Evolutionary conservation across 805 yeast species (phyloP), one percentile per base, ranked within the genome.

Genomic region (Schwanniomyces pseudopolymorphus): DNA sequence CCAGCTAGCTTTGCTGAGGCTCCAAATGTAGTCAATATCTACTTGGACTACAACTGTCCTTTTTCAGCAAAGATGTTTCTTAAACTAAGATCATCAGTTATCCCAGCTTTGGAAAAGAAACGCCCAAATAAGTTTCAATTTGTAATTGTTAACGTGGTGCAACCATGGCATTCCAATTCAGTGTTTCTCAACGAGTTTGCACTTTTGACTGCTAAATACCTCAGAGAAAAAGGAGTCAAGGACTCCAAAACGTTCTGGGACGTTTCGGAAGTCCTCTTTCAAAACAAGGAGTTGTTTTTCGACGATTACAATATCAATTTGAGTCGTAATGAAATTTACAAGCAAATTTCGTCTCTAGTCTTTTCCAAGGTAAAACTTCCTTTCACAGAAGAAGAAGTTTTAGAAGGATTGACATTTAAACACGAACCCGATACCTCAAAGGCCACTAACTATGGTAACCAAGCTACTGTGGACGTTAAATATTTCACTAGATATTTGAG

Each of bases 81-180:
- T 45, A 83, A 82, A 45, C 60, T 88, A 47, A 70, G 74, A 49
- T 61, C 67, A 5, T 73, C 74, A 28, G 71, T 86, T 6, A 72
- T 82, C 33, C 90, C 89, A 16, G 50, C 59, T 24, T 64, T 84
- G 40, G 71, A 75, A 41, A 51, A 63, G 25, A 66, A 72, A 44
- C 66, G 71, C 43, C 78, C 83, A 1, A 74, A 73, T 47, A 62
- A 77, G 49, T 79, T 84, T 55, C 79, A 80, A 53, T 75, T 87
- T 50, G 78, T 82, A 9, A 80, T 85, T 63, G 77, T 83, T 50
- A 85, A 87, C 58, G 89, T 84, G 35, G 74, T 86, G n/a, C 96
- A 89, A 69, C 94, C 95, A 53, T 89, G 96, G 96, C 96, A 89
- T 62, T 84, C 91, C 38, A 80, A 82, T 46, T 84, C 92, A 1